These are phyloP conservation scores for Garcia nutans DNA, from an alignment of 345 rosid species.

Conservation along the genomic window DNA sequence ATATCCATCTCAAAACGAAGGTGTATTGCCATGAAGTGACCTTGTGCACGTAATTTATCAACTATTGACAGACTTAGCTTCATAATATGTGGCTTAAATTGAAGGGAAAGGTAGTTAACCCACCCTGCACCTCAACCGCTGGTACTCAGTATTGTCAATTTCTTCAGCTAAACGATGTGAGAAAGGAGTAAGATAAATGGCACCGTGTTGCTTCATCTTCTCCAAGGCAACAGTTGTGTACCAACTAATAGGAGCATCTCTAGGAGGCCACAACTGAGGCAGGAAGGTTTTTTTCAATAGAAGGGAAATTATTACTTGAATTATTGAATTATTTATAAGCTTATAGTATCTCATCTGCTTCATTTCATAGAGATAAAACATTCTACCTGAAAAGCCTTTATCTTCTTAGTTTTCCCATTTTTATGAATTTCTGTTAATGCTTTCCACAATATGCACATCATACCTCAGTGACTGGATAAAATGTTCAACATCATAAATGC, in stretches of 20 bases:
- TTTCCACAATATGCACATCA: slow-evolving; percentile 87
- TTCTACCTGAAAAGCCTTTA: slow-evolving; percentile 82
- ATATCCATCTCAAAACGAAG: slow-evolving; percentile 99
- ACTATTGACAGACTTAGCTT: slow-evolving; percentile 88
- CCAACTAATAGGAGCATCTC: slow-evolving; percentile 97
- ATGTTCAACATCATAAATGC: slow-evolving; percentile 93
- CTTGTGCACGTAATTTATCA: slow-evolving; percentile 91
- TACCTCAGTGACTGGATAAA: slow-evolving; percentile 75
- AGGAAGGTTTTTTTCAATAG: slow-evolving; percentile 6
- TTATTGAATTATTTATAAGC: neutral
- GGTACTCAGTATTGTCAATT: slow-evolving; percentile 85
- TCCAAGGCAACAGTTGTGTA: slow-evolving; percentile 73
- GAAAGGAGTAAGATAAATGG: slow-evolving; percentile 94
- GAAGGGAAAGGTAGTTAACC: slow-evolving; percentile 95
- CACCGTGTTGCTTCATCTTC: slow-evolving; percentile 92
- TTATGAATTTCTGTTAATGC: slow-evolving; percentile 78
- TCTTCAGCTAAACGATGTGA: slow-evolving; percentile 98
- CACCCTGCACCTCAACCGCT: slow-evolving; percentile 98
- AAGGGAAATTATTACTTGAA: neutral
- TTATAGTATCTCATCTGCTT: neutral
- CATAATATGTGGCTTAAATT: slow-evolving; percentile 92
- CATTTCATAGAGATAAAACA: neutral
- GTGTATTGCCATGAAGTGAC: slow-evolving; percentile 98
- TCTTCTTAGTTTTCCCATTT: slow-evolving; percentile 87
- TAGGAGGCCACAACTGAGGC: slow-evolving; percentile 73